A percentile compares a stretch with the other conserved stretches of the same genome.
Evolutionary conservation across 1,284 basidiomycete species (phyloP).

Genomic region (Puccinia triticina): DNA sequence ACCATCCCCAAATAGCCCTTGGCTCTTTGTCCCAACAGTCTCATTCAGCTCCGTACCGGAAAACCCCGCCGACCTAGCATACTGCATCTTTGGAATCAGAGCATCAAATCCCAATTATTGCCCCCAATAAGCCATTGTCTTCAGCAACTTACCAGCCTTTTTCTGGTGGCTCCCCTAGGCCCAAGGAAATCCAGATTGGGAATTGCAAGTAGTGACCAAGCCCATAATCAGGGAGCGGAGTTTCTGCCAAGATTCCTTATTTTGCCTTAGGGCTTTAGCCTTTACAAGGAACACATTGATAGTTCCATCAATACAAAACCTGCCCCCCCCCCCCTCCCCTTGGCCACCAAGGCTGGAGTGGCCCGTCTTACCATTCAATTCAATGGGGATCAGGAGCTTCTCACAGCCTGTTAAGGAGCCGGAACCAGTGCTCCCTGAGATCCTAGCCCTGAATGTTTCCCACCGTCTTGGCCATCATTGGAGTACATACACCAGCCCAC

Average conservation of each 20-base stretch:
- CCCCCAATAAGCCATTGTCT: conserved; percentile 30
- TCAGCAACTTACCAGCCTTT: conserved; percentile 19
- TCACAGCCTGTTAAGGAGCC: not conserved
- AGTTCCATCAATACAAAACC: too few species aligned
- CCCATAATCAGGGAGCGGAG: not conserved
- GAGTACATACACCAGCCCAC: not conserved
- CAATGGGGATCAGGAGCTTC: not conserved
- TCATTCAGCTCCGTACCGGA: not conserved
- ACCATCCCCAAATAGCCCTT: conserved; percentile 29
- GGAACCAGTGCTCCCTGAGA: not conserved
- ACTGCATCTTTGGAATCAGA: conserved; percentile 1
- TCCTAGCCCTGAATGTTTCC: conserved; percentile 19
- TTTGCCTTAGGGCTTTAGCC: not conserved
- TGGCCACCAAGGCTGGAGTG: conserved; percentile 19
- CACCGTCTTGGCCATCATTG: not conserved
- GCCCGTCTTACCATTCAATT: conserved; percentile 9
- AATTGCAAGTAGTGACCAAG: not conserved
- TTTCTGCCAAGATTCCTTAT: conserved; percentile 24
- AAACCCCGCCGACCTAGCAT: conserved; percentile 16
- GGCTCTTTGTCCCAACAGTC: conserved; percentile 6
- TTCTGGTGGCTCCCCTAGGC: not conserved
- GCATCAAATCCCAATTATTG: conserved; percentile 41
- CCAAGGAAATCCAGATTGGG: not conserved
- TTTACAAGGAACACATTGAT: not conserved
- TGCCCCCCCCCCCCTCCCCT: too few species aligned